Conservation (phyloP, 176 grass and related monocot species). For the Dendrocalamus sinicus region DNA sequence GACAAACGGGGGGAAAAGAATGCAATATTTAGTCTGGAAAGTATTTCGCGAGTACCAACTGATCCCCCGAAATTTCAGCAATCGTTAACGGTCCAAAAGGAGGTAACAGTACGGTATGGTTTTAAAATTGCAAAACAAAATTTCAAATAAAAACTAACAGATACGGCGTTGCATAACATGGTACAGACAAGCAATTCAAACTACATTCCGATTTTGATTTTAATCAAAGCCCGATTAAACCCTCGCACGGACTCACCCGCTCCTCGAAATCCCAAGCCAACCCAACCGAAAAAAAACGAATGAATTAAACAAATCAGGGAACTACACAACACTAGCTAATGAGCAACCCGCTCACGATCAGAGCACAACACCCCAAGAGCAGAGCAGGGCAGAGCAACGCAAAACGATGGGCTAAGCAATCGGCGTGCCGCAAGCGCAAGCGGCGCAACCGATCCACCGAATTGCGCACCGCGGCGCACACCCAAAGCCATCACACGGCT, state of each 20-base stretch:
- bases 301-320: background rate
- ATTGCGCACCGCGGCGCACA: background rate
- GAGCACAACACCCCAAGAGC: background rate
- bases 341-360: background rate
- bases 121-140: background rate
- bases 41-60: background rate
- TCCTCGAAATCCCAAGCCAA: conserved; percentile 18
- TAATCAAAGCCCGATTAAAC: background rate
- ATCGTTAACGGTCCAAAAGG: background rate
- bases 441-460: background rate
- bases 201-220: background rate
- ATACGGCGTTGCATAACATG: background rate
- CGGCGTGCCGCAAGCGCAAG: background rate
- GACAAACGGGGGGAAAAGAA: background rate
- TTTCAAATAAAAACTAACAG: background rate
- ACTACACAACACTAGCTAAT: background rate
- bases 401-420: background rate
- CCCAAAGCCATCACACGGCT: background rate
- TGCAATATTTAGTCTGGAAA: background rate
- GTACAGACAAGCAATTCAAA: background rate
- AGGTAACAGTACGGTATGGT: background rate
- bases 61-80: background rate
- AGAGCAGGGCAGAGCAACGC: background rate
- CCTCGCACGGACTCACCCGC: background rate
- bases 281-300: background rate